Conservation (phyloP, 1,284 basidiomycete species). For the Polyporus tsugae region DNA sequence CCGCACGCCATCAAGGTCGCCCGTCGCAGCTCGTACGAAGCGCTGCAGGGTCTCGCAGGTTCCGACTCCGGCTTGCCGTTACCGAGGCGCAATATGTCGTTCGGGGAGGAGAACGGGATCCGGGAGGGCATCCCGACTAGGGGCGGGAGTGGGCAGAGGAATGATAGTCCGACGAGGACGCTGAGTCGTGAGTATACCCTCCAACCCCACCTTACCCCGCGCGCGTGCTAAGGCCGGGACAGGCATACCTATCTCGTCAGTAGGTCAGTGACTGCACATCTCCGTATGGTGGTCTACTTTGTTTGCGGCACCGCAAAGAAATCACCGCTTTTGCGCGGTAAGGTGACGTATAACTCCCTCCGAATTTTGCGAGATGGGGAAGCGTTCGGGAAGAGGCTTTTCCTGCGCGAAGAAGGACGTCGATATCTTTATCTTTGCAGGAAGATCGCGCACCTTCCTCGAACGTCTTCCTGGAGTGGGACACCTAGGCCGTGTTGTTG, state of each 20-base stretch:
- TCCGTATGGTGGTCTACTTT: background rate
- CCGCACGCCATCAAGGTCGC: slow-evolving; percentile 47
- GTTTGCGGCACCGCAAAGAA: background rate
- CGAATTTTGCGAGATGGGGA: too few relatives aligned
- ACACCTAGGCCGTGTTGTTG: too few relatives aligned
- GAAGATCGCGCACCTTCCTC: too few relatives aligned
- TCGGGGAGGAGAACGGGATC: slow-evolving; percentile 60
- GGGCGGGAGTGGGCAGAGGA: slow-evolving; percentile 55
- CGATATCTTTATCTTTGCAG: too few relatives aligned
- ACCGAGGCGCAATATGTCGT: slow-evolving; percentile 53
- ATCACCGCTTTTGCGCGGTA: too few relatives aligned
- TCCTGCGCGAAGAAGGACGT: too few relatives aligned
- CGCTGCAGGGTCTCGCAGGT: slow-evolving; percentile 73
- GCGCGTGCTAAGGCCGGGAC: slow-evolving; percentile 29
- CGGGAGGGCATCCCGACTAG: slow-evolving; percentile 72
- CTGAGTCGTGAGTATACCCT: slow-evolving; percentile 71
- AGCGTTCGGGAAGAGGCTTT: too few relatives aligned
- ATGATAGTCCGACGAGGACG: slow-evolving; percentile 76
- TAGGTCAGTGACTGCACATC: slow-evolving; percentile 57
- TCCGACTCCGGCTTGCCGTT: slow-evolving; percentile 78
- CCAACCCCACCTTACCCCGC: slow-evolving; percentile 18
- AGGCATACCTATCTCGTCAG: slow-evolving; percentile 85
- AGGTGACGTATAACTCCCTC: too few relatives aligned
- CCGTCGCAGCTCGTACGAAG: slow-evolving; percentile 74
- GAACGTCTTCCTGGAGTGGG: too few relatives aligned